These are phyloP conservation scores for Diaporthe batatas DNA, from an alignment of 2,329 filamentous ascomycete species.

Conservation along the genomic window DNA sequence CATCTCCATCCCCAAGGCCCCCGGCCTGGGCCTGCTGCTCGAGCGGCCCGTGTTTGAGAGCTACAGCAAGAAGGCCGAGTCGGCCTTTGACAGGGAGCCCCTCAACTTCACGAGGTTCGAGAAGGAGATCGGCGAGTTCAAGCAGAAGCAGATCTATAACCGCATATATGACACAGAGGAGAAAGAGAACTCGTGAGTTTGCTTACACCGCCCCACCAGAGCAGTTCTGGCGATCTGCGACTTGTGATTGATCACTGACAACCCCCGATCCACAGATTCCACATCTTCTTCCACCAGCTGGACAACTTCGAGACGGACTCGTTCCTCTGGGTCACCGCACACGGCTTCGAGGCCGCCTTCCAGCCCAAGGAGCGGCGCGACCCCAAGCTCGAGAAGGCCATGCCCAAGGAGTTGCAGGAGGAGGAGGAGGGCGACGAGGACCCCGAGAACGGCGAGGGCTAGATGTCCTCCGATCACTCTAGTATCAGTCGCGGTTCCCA, in stretches of 20 bases:
- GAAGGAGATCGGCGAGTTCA: conserved; percentile 86
- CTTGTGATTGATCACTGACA: neutral
- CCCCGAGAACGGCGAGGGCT: conserved; percentile 59
- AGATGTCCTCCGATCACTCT: neutral
- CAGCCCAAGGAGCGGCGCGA: conserved; percentile 58
- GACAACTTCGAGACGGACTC: conserved; percentile 79
- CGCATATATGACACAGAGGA: conserved; percentile 93
- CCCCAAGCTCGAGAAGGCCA: conserved; percentile 39
- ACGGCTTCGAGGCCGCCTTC: conserved; percentile 73
- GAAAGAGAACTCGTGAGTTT: conserved; percentile 83
- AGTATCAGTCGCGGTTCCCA: too few relatives aligned
- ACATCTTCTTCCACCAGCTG: conserved; percentile 83
- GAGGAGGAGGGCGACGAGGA: conserved; percentile 66
- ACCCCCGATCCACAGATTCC: conserved; percentile 67
- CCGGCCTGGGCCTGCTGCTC: conserved; percentile 86
- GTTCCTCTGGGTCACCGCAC: conserved; percentile 81
- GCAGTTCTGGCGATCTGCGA: too few relatives aligned
- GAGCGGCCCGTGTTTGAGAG: conserved; percentile 92
- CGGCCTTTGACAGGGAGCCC: conserved; percentile 72
- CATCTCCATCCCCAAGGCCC: conserved; percentile 94
- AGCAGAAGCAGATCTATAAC: conserved; percentile 91
- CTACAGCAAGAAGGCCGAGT: conserved; percentile 82
- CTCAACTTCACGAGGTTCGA: conserved; percentile 86
- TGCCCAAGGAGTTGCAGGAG: conserved; percentile 58
- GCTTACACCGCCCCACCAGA: conserved; percentile 45